Evolutionary conservation across 345 rosid species (phyloP), one percentile per base, ranked within the genome.

Genomic region (Eucalyptus victrix): DNA sequence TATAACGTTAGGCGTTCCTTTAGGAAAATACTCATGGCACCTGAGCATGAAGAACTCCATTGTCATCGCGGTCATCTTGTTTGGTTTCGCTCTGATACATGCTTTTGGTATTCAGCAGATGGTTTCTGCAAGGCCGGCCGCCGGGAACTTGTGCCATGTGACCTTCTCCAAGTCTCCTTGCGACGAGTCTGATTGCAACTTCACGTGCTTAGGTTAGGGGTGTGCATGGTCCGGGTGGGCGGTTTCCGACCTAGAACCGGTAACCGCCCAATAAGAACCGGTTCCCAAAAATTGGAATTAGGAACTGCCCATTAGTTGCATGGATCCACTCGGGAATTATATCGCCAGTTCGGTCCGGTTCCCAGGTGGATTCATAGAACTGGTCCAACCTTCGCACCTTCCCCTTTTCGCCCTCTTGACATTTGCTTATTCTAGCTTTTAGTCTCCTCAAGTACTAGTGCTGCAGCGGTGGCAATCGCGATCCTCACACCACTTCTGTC

Each of bases 381-480:
- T 0, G 18, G 51, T 49, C 51, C 18, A 49, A 49, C 51, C 3
- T 49, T 18, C 18, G 18, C 1, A 49, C 6, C 51, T 49, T 49
- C 3, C 51, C 18, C 51, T 49, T 49, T 49, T 49, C 18, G 6
- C 18, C 51, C 18, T 49, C 18, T 49, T 15, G 51, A 49, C 51
- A 49, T 49, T 15, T 49, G 51, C 51, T 49, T 49, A 49, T 49
- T 49, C 18, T 2, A 0, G 51, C 51, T 49, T 15, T 49, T 49
- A 49, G 51, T 49, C 51, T 49, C 51, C 51, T 49, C 51, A 49
- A 49, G 51, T 49, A 49, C 51, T 49, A 49, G 51, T 0, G 51
- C 18, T 0, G 3, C 0, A 7, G 18, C 18, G 7, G 51, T 49
- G 51, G 51, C 7, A 0, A 49, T 49, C 1, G 18, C 7, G 18